Base-by-base conservation (phyloP, 805 yeast species). In the Hanseniaspora hatyaiensis region DNA sequence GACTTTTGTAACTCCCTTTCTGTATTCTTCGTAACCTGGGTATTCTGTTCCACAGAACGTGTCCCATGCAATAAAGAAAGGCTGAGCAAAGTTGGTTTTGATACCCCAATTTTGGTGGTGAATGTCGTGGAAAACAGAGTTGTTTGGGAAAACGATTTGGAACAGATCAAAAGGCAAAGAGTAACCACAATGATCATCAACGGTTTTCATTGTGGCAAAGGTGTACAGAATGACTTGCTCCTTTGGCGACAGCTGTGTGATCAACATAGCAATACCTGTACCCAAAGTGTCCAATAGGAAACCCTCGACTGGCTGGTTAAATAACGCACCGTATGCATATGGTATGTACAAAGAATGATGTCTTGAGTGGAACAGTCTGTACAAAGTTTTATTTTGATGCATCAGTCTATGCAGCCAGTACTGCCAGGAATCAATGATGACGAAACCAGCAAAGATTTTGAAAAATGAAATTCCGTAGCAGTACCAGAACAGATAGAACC, bases 181-280 rank as follows among this genome's bases (percentile, higher is more conserved):
- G 64, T 89, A 92, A n/a, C 98, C 98, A 64, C 97, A 92, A 65
- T 92, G 98, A 63, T 92, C 98, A 62, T 92, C 97, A 42, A 92
- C 95, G 1, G 98, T 92, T 65, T 92, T 92, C 74, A 92, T 65
- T 1, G 98, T 92, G 13, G 96, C 84, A 62, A 92, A 85, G 1
- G 89, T 78, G 65, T 71, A 92, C 48, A 92, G 67, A 11, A 82
- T 54, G 19, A 82, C 67, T 44, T 80, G 68, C 65, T 92, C 97
- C 50, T 95, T 77, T 40, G 86, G 82, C 2, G 82, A 67, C 52
- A 92, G 68, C 2, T 72, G 69, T 1, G 82, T 73, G 6, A 75
- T 52, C 32, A 83, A 53, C 51, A 78, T 72, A 1, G 95, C 89
- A 31, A 89, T 54, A 32, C 95, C 97, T 0, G 96, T 84, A 4